These are phyloP conservation scores for Eucalyptus guilfoylei DNA, from an alignment of 345 rosid genomes.

Conservation along the genomic window DNA sequence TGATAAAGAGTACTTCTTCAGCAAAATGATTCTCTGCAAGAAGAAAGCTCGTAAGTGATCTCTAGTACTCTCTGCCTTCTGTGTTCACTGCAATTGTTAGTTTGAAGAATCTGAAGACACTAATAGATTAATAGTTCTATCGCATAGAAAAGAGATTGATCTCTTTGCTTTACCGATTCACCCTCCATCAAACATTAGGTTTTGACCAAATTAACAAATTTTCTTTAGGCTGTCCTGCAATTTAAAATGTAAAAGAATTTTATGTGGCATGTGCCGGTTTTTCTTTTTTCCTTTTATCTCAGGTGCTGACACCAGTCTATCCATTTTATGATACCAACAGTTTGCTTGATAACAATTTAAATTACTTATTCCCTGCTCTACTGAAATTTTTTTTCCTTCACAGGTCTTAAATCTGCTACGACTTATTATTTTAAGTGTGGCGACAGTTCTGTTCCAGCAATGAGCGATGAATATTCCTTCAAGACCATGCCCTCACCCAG, in stretches of 20 bases:
- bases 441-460: slow-evolving; percentile 61
- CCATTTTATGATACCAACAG: background rate
- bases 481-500: slow-evolving; percentile 41
- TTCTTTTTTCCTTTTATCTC: background rate
- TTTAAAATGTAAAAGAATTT: background rate
- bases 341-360: background rate
- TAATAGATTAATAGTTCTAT: background rate
- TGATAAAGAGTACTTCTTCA: background rate
- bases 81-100: background rate
- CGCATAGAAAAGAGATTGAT: background rate
- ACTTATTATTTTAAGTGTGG: slow-evolving; percentile 69
- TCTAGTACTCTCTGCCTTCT: background rate
- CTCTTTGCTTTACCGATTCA: background rate
- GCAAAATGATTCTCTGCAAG: background rate
- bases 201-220: background rate
- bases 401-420: slow-evolving; percentile 55
- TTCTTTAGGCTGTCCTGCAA: background rate
- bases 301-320: background rate
- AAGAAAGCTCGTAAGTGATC: background rate
- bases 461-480: slow-evolving; percentile 53
- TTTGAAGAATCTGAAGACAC: background rate
- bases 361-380: background rate
- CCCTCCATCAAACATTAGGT: background rate
- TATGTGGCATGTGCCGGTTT: background rate
- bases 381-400: background rate